Evolutionary conservation across 192 early-diverging fungal genomes (phyloP).

Genomic region (Coemansia sp.): DNA sequence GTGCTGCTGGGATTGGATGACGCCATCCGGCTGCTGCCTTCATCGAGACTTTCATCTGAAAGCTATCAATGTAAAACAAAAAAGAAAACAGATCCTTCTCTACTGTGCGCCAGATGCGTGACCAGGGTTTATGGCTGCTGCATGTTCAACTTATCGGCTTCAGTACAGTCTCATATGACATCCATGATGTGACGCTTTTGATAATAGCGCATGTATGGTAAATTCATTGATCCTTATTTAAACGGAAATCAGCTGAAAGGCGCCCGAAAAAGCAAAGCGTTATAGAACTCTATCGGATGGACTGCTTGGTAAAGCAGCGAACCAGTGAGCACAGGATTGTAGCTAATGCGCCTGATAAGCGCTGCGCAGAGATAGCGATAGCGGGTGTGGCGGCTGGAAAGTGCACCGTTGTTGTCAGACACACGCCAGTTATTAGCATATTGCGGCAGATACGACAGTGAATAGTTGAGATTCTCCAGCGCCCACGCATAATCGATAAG

Average conservation of each 20-base stretch:
- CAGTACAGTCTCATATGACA: too few relatives aligned
- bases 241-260: background rate
- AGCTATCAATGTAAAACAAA: too few relatives aligned
- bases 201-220: too few relatives aligned
- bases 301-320: constrained; percentile 9
- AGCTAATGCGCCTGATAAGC: constrained; percentile 9
- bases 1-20: too few relatives aligned
- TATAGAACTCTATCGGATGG: constrained; percentile 20
- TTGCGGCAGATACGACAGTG: constrained; percentile 15
- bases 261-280: background rate
- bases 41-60: too few relatives aligned
- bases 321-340: constrained; percentile 6
- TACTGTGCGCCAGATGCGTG: too few relatives aligned
- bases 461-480: constrained; percentile 27
- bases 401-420: background rate
- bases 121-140: too few relatives aligned
- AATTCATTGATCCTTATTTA: background rate
- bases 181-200: too few relatives aligned
- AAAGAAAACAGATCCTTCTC: too few relatives aligned
- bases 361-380: constrained; percentile 16
- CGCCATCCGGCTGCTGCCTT: too few relatives aligned
- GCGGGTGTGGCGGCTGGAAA: constrained; percentile 11
- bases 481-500: constrained; percentile 22
- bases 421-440: constrained; percentile 14
- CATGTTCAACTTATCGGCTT: too few relatives aligned